Evolutionary conservation across 2,329 filamentous ascomycete genomes (phyloP).

Genomic region (Penicillium griseofulvum): DNA sequence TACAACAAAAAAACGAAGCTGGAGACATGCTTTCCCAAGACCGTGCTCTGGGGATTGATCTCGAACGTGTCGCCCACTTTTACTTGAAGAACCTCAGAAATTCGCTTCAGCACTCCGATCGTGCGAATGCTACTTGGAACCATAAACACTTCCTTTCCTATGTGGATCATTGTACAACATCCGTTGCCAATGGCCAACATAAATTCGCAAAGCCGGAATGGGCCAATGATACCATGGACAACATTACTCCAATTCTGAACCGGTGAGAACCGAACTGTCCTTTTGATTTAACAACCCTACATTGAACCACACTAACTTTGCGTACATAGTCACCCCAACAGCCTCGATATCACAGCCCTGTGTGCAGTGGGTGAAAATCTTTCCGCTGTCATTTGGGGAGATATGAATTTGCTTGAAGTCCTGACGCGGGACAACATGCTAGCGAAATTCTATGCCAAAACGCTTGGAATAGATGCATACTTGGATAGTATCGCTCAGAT

Average conservation of each 20-base stretch:
- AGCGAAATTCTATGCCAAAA: slow-evolving; percentile 33
- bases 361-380: slow-evolving; percentile 34
- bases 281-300: background rate
- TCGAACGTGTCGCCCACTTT: slow-evolving; percentile 21
- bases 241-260: slow-evolving; percentile 9
- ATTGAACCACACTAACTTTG: background rate
- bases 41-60: background rate
- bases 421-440: slow-evolving; percentile 38
- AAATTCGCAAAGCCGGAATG: slow-evolving; percentile 12
- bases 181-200: slow-evolving; percentile 11
- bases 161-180: slow-evolving; percentile 7
- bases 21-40: background rate
- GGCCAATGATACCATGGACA: slow-evolving; percentile 9
- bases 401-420: slow-evolving; percentile 39
- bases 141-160: slow-evolving; percentile 17
- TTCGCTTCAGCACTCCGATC: background rate
- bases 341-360: slow-evolving; percentile 13
- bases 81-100: slow-evolving; percentile 13
- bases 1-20: background rate
- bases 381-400: slow-evolving; percentile 33
- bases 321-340: slow-evolving; percentile 4
- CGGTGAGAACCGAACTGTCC: background rate
- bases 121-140: background rate
- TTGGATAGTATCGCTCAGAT: slow-evolving; percentile 28
- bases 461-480: slow-evolving; percentile 21